Evolutionary conservation across 2,329 filamentous ascomycete genomes (phyloP), one percentile per base, ranked within the genome.

Genomic region (Alternaria dauci): DNA sequence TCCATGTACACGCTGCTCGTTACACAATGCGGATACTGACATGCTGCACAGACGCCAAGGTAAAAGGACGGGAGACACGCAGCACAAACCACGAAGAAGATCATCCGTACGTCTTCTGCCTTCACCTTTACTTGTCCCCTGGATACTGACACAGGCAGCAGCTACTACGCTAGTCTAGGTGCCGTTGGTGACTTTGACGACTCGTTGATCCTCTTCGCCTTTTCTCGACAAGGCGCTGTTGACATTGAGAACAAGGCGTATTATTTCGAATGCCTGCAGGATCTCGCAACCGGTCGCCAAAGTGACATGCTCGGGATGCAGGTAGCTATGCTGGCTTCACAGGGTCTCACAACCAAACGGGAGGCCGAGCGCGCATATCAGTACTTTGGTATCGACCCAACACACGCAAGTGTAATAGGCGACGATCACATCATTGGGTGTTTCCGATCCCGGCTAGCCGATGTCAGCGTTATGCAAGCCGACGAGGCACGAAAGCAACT

Each of bases 211-310:
- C 78, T 83, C 28, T 90, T 88, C 73, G 86, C 88, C 4, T 91
- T 87, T 71, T 81, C 86, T 25, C 82, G 85, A 34, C 89, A 92
- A 76, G 79, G 83, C 25, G 72, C 79, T 8, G 84, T 82, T 52
- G 87, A 91, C 72, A 82, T 83, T 20, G 64, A 69, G 20, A 85
- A 86, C 61, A 79, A 80, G 18, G 77, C 87, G 2, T 87, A 87
- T 71, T 91, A 91, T 72, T 83, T 91, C 61, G 85, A 89, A 74
- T 89, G 87, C 68, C 79, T 92, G n/a, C 82, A 85, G 66, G 80
- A 83, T 47, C 85, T 92, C 54, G 85, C 86, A 16, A 78, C 79
- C 25, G 83, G 85, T 18, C 81, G 88, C 54, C 78, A 82, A 34
- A 88, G 85, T 71, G 83, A 86, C 42, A 73, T 81, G 8, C 82